phyloP scores from a whole-genome alignment of 1,284 basidiomycete species.

The Irpex sp. region DNA sequence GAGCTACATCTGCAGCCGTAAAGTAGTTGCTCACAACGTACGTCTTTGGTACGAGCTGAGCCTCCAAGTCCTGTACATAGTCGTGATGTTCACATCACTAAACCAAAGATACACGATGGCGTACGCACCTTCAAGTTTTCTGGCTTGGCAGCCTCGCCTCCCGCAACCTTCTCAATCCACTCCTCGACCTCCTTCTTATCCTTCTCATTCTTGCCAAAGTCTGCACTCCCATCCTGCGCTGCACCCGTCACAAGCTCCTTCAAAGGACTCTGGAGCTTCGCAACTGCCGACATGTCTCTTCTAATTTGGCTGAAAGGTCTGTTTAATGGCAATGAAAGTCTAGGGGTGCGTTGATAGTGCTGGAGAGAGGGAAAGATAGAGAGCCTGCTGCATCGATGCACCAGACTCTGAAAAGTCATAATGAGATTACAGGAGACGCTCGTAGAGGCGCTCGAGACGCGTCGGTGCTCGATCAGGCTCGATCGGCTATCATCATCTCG shows the following conservation, averaged over 20 bases:
- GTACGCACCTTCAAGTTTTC: constrained; percentile 43
- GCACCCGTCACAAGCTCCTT: constrained; percentile 52
- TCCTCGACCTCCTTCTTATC: constrained; percentile 57
- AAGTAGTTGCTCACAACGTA: constrained; percentile 78
- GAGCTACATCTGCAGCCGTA: constrained; percentile 81
- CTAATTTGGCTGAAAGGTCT: neutral
- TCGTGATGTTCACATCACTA: too few relatives aligned
- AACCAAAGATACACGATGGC: neutral
- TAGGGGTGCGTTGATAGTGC: neutral
- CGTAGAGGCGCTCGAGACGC: constrained; percentile 23
- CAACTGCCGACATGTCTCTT: constrained; percentile 54
- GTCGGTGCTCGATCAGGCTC: neutral
- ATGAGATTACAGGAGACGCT: neutral
- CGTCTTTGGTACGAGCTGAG: constrained; percentile 69
- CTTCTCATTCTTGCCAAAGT: constrained; percentile 52
- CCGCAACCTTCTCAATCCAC: constrained; percentile 65
- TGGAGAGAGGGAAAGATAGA: constrained; percentile 4
- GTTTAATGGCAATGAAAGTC: neutral
- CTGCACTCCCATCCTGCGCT: constrained; percentile 34
- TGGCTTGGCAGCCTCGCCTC: constrained; percentile 43
- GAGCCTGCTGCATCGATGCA: constrained; percentile 6
- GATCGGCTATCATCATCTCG: neutral
- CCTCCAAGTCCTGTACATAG: constrained; percentile 58
- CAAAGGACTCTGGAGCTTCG: constrained; percentile 46
- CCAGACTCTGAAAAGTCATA: constrained; percentile 12